Conservation (phyloP, 495 filamentous ascomycete species). For the Lichenothelia convexa region DNA sequence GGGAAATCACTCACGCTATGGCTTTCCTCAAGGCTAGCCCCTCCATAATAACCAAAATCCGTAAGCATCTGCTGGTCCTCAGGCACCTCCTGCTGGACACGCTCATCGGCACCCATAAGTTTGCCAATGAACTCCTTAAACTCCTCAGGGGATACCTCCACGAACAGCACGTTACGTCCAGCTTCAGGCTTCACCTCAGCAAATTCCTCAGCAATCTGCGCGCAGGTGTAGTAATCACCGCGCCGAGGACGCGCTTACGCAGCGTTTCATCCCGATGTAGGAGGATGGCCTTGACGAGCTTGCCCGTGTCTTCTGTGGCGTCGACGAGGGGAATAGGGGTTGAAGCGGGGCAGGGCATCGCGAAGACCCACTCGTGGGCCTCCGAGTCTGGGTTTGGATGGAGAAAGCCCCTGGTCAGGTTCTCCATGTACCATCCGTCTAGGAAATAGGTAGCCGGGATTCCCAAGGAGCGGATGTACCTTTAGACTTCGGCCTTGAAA, state of each 20-base stretch:
- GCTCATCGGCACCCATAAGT: conserved; percentile 25
- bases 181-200: conserved; percentile 28
- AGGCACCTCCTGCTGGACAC: conserved; percentile 29
- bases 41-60: conserved; percentile 12
- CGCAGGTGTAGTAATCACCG: conserved; percentile 31
- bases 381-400: too few relatives aligned
- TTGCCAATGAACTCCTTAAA: conserved; percentile 23
- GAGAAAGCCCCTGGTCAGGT: too few relatives aligned
- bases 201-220: conserved; percentile 30
- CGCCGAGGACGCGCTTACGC: conserved; percentile 27
- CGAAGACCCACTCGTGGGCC: conserved; percentile 24
- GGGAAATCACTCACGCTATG: conserved; percentile 2
- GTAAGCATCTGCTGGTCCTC: conserved; percentile 27
- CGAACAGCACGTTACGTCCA: conserved; percentile 27
- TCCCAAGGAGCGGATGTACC: conserved; percentile 31
- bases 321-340: conserved; percentile 36
- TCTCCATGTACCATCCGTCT: conserved; percentile 42
- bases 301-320: conserved; percentile 31
- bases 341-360: conserved; percentile 22
- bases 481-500: conserved; percentile 37
- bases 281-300: conserved; percentile 36
- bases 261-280: conserved; percentile 21
- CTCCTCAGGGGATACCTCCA: conserved; percentile 27
- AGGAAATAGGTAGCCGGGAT: conserved; percentile 37
- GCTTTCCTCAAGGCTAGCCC: neutral